Conservation (phyloP, 805 yeast genomes). For the Metschnikowia anglica region DNA sequence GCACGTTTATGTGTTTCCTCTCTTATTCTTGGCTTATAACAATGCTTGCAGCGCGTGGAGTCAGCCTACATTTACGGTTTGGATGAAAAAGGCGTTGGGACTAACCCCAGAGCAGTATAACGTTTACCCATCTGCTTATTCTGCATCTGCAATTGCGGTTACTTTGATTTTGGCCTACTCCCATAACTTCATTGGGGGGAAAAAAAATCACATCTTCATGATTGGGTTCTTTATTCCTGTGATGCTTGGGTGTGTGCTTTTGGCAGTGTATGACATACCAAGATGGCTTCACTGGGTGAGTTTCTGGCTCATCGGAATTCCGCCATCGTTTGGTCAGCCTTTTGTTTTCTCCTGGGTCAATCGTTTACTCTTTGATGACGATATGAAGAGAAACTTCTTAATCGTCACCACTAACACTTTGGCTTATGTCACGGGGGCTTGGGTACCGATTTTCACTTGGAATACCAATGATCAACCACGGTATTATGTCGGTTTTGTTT, state of each 20-base stretch:
- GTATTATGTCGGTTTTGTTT: slow-evolving; percentile 35
- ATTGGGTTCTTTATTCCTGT: slow-evolving; percentile 37
- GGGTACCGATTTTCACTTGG: slow-evolving; percentile 43
- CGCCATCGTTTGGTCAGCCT: slow-evolving; percentile 55
- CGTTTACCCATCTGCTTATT: slow-evolving; percentile 40
- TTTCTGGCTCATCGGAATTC: slow-evolving; percentile 48
- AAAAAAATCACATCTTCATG: slow-evolving; percentile 37
- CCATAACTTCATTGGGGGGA: slow-evolving; percentile 37
- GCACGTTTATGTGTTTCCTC: slow-evolving; percentile 49
- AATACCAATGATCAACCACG: slow-evolving; percentile 34
- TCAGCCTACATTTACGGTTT: slow-evolving; percentile 45
- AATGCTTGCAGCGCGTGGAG: slow-evolving; percentile 32
- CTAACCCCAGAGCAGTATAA: slow-evolving; percentile 37
- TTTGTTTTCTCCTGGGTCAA: slow-evolving; percentile 58
- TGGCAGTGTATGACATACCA: slow-evolving; percentile 51
- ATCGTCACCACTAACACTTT: slow-evolving; percentile 39
- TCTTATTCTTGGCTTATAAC: slow-evolving; percentile 38
- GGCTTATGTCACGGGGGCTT: slow-evolving; percentile 41
- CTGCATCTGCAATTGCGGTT: slow-evolving; percentile 39
- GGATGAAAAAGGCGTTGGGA: slow-evolving; percentile 42
- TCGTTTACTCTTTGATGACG: slow-evolving; percentile 43
- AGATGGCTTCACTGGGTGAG: slow-evolving; percentile 49
- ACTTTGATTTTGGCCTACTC: slow-evolving; percentile 36
- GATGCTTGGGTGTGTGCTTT: slow-evolving; percentile 42
- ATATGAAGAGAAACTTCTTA: slow-evolving; percentile 32